phyloP scores from a whole-genome alignment of 305 asterid species.

The Petunia hybrid region DNA sequence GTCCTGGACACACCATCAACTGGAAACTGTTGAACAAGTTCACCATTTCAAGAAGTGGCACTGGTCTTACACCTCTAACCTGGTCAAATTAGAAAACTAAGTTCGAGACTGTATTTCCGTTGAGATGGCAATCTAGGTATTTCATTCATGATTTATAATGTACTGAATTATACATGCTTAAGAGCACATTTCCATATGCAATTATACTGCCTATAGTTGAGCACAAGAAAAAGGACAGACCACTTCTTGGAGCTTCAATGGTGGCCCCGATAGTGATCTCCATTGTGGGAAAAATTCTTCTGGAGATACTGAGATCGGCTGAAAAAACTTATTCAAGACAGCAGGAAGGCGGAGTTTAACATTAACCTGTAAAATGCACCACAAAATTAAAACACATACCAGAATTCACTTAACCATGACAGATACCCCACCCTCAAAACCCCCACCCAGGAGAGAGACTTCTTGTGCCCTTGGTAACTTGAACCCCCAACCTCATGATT shows the following conservation, averaged over 20 bases:
- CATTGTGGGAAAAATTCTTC: constrained; percentile 99
- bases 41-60: constrained; percentile 87
- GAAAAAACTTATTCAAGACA: constrained; percentile 86
- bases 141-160: neutral
- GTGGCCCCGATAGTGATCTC: constrained; percentile 99
- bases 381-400: constrained; percentile 2
- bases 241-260: constrained; percentile 98
- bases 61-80: constrained; percentile 96
- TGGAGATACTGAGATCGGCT: constrained; percentile 81
- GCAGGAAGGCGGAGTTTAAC: constrained; percentile 97
- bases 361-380: constrained; percentile 66
- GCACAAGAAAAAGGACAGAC: constrained; percentile 49
- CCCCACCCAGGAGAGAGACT: constrained; percentile 4
- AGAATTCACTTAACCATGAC: constrained; percentile 6
- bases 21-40: constrained; percentile 74
- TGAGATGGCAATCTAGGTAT: constrained; percentile 2
- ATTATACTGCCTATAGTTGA: constrained; percentile 24
- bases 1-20: constrained; percentile 88
- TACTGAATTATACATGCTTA: constrained; percentile 6
- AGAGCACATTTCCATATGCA: constrained; percentile 17
- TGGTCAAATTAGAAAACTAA: constrained; percentile 47
- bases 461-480: constrained; percentile 14
- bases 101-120: constrained; percentile 10
- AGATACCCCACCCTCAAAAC: neutral
- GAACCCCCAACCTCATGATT: constrained; percentile 12